A percentile compares a stretch with the other conserved stretches of the same genome.
Conservation (phyloP, 768 basidiomycete species). For the Mycena belliarum region DNA sequence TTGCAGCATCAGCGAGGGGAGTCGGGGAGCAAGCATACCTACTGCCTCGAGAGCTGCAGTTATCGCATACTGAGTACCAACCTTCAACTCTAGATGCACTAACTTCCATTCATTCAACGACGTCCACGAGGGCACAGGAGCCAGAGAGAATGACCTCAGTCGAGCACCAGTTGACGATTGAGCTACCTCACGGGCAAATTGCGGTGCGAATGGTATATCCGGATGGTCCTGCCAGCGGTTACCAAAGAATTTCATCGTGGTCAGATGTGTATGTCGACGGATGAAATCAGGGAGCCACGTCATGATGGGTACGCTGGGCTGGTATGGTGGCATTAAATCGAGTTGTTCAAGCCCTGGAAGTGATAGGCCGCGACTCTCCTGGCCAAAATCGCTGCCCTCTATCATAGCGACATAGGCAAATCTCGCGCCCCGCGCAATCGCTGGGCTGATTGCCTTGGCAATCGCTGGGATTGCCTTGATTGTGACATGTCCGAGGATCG, state of each 20-base stretch:
- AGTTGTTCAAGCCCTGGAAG: not conserved
- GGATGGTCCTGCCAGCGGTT: not conserved
- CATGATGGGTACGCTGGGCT: not conserved
- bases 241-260: not conserved
- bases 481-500: not conserved
- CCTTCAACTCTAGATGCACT: not conserved
- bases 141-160: not conserved
- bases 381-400: not conserved
- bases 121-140: not conserved
- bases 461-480: not conserved
- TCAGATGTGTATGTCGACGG: not conserved
- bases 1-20: not conserved
- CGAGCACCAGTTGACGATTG: too few relatives aligned
- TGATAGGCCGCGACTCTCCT: not conserved
- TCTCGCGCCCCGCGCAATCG: not conserved
- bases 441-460: not conserved
- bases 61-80: not conserved
- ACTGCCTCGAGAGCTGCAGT: not conserved
- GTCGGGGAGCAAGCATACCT: not conserved
- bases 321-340: not conserved
- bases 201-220: not conserved
- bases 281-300: not conserved
- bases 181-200: not conserved
- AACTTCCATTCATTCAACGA: not conserved
- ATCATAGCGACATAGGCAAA: not conserved